Base-by-base conservation (phyloP, 2,329 filamentous ascomycete genomes). In the Berkeleyomyces rouxiae region DNA sequence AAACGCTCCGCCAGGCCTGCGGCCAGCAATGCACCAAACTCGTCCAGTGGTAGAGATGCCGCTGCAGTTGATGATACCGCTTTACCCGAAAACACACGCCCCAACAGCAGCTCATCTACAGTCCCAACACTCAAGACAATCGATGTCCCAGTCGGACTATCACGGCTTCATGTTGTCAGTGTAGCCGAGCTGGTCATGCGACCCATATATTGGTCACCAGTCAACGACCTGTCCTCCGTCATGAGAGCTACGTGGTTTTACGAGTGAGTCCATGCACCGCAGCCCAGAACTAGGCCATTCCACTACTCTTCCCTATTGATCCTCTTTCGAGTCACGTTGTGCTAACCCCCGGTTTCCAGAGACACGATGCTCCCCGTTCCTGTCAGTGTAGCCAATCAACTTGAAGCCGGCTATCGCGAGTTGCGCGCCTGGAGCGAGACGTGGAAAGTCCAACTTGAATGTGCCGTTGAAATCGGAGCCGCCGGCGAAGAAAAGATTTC, bases 191-290 rank as follows among this genome's bases (percentile, higher is more conserved):
- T 95, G 42, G 80, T 88, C 69, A 95, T 99, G 90, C 89, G 91
- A 72, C 93, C 93, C 0, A 96, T 97, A 65, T 99, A 99, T 71
- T 99, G 93, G 93, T 91, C 87, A 16, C 92, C 93, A 6, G 81
- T 97, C 40, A 90, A 95, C 68, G 93, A 97, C 69, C 82, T 95
- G 40, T 86, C 89, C 5, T 78, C 84, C 43, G 90, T 97, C 1
- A 79, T 87, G 63, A 81, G 93, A 67, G 90, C 88, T 0, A 97
- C 92, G 0, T 99, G 93, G 93, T 99, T 99, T 71, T 97, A 97
- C 73, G 87, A 87, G 75, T 80, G 70, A 64, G 72, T 66, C 3
- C 44, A 37, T 4, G 13, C 7, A 31, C 16, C 16, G 10, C 51
- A 3, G n/a, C 4, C 23, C 23, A 2, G 23, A 23, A 23, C 23